phyloP scores from a whole-genome alignment of 2,329 filamentous ascomycete genomes.

The Alternaria gansuensis region DNA sequence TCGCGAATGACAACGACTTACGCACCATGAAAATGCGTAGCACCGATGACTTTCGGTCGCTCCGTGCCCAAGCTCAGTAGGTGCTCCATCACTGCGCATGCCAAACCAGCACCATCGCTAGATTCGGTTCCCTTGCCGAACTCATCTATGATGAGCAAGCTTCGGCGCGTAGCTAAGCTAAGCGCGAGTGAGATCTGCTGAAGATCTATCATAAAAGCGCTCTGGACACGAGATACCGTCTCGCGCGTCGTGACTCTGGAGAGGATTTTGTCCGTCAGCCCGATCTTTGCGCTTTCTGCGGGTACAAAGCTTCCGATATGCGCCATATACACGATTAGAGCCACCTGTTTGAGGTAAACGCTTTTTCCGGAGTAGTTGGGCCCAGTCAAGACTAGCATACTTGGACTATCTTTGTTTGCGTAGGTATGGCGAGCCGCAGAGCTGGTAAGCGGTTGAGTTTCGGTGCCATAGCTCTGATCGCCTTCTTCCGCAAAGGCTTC shows the following conservation, averaged over 20 bases:
- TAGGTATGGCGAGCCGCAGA: conserved; percentile 14
- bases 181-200: conserved; percentile 84
- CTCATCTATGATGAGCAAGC: conserved; percentile 89
- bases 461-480: background rate
- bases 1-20: conserved; percentile 42
- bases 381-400: conserved; percentile 83
- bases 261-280: conserved; percentile 90
- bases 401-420: conserved; percentile 58
- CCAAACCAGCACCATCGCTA: conserved; percentile 70
- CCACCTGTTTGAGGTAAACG: conserved; percentile 92
- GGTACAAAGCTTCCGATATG: conserved; percentile 92
- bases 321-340: conserved; percentile 88
- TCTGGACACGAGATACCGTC: conserved; percentile 70
- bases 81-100: conserved; percentile 68
- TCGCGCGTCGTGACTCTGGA: conserved; percentile 82
- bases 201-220: conserved; percentile 81
- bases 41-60: conserved; percentile 67
- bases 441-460: conserved; percentile 6
- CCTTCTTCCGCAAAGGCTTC: conserved; percentile 8
- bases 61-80: conserved; percentile 60
- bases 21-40: conserved; percentile 70
- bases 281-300: conserved; percentile 76
- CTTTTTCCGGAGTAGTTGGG: conserved; percentile 98
- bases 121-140: conserved; percentile 78
- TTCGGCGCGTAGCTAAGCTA: conserved; percentile 76